phyloP scores from a whole-genome alignment of 371 early-diverging fungal genomes.

The Thermomucor indicae-seudaticae region DNA sequence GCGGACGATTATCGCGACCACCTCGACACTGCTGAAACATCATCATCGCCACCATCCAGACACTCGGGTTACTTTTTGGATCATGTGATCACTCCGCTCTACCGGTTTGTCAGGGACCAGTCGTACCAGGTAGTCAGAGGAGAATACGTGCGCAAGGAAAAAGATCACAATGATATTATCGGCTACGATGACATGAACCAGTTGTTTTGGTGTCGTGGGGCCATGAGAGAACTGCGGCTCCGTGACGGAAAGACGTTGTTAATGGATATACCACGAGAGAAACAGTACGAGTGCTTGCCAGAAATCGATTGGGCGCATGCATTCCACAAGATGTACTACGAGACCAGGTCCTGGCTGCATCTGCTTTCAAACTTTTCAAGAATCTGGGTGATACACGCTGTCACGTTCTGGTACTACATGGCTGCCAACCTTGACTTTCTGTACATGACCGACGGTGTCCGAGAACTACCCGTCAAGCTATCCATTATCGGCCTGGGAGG shows the following conservation, averaged over 20 bases:
- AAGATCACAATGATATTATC: conserved; percentile 76
- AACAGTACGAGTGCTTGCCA: conserved; percentile 57
- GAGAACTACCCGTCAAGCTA: conserved; percentile 45
- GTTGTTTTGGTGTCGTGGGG: conserved; percentile 75
- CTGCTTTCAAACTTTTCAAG: conserved; percentile 81
- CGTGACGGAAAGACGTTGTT: conserved; percentile 51
- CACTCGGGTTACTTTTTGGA: conserved; percentile 61
- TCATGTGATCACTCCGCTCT: conserved; percentile 71
- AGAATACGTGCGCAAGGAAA: conserved; percentile 73
- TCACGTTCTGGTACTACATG: conserved; percentile 81
- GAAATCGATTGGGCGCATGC: conserved; percentile 67
- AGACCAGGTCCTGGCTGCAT: conserved; percentile 81
- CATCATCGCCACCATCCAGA: neutral
- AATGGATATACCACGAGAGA: conserved; percentile 57
- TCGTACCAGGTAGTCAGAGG: conserved; percentile 70
- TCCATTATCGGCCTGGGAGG: conserved; percentile 74
- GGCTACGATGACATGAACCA: conserved; percentile 92
- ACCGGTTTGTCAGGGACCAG: conserved; percentile 73
- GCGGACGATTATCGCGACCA: conserved; percentile 58
- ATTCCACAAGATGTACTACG: conserved; percentile 81
- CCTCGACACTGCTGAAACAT: conserved; percentile 8
- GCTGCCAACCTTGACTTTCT: conserved; percentile 70
- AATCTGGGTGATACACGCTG: conserved; percentile 81
- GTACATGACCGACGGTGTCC: conserved; percentile 26
- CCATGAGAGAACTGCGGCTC: conserved; percentile 57